Conservation (phyloP, 108 stramenopile genomes). For the Pseudonitzschia delicatissima region DNA sequence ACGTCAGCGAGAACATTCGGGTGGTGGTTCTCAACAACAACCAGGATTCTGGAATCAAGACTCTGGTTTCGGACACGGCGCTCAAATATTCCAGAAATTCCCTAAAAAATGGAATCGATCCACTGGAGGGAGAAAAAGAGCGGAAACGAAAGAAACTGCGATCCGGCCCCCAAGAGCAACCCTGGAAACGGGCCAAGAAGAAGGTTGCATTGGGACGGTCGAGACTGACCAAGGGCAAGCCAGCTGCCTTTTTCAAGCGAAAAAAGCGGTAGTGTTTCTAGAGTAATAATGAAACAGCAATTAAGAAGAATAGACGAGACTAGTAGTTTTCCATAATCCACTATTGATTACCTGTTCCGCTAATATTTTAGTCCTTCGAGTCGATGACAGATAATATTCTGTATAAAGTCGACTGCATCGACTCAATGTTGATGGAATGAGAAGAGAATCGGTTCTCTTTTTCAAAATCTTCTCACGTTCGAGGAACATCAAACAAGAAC, state of each 20-base stretch:
- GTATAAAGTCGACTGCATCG: too few species aligned
- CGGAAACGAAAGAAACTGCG: conserved; percentile 9
- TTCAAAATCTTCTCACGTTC: too few species aligned
- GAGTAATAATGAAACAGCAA: too few species aligned
- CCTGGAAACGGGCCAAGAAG: conserved; percentile 40
- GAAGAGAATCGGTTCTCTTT: too few species aligned
- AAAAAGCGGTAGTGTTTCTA: conserved; percentile 5
- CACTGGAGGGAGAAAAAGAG: neutral
- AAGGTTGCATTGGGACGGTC: conserved; percentile 15
- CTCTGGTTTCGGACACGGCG: conserved; percentile 26
- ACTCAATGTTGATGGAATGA: too few species aligned
- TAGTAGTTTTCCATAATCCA: too few species aligned
- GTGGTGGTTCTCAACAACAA: conserved; percentile 32
- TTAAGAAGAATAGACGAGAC: too few species aligned
- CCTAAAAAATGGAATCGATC: conserved; percentile 19
- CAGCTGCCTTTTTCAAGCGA: neutral
- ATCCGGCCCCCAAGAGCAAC: neutral
- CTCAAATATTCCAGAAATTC: conserved; percentile 24
- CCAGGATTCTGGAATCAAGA: conserved; percentile 16
- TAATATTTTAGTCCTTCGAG: too few species aligned
- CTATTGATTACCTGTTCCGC: too few species aligned
- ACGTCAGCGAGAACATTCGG: conserved; percentile 27
- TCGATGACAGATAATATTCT: too few species aligned
- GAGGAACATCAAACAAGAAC: too few species aligned
- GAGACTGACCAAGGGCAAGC: conserved; percentile 6